Evolutionary conservation across 2,329 filamentous ascomycete genomes (phyloP).

Genomic region (Paramyrothecium sp.): DNA sequence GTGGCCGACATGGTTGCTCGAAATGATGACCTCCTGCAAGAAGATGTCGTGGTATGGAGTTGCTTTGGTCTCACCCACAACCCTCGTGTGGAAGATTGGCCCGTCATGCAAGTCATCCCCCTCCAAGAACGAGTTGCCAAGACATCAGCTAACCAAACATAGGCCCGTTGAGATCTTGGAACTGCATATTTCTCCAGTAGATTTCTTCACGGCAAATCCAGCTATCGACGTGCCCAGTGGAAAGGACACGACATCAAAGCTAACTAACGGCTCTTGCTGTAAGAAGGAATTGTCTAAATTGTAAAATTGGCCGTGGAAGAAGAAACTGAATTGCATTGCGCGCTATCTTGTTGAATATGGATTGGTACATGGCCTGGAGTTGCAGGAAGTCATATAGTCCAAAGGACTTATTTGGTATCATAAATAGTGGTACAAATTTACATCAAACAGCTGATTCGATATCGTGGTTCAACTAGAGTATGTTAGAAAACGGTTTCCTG

Average conservation of each 20-base stretch:
- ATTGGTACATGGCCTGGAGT: not conserved
- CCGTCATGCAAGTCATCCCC: constrained; percentile 63
- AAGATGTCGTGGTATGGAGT: constrained; percentile 57
- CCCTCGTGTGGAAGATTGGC: constrained; percentile 65
- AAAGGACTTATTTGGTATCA: not conserved
- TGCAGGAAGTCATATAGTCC: constrained; percentile 1
- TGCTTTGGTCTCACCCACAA: constrained; percentile 64
- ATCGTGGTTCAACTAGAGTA: constrained; percentile 6
- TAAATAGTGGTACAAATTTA: not conserved
- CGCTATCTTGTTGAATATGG: not conserved
- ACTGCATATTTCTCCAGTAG: constrained; percentile 45
- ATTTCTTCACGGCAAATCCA: constrained; percentile 49
- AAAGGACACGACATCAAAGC: constrained; percentile 4
- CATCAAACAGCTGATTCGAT: constrained; percentile 10
- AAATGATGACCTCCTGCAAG: constrained; percentile 46
- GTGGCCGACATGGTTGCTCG: constrained; percentile 43
- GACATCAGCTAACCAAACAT: not conserved
- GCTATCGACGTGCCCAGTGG: constrained; percentile 38
- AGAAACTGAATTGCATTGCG: not conserved
- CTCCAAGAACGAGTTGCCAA: too few species aligned
- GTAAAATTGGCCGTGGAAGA: not conserved
- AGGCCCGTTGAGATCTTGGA: constrained; percentile 51
- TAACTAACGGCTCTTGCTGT: constrained; percentile 3
- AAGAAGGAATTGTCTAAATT: not conserved
- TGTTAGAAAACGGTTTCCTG: not conserved